phyloP scores from a whole-genome alignment of 2,329 filamentous ascomycete genomes.

The Claviceps africana region DNA sequence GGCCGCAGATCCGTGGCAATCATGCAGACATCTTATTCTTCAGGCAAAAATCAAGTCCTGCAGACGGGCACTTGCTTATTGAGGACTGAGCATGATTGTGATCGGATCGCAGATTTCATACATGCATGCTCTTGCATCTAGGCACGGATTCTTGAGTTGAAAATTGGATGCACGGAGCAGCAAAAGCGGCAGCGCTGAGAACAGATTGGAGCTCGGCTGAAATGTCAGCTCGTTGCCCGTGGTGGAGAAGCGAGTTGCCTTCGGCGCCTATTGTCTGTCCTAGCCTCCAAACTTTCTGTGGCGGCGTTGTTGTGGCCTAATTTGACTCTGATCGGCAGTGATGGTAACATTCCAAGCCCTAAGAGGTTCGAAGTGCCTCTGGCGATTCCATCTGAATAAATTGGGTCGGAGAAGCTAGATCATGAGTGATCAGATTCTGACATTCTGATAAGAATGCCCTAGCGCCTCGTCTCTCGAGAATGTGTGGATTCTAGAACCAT shows the following conservation, averaged over 20 bases:
- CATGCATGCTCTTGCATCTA: not conserved
- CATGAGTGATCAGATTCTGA: not conserved
- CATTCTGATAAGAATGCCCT: not conserved
- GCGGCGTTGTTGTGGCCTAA: not conserved
- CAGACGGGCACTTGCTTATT: not conserved
- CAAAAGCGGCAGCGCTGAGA: not conserved
- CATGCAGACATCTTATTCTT: not conserved
- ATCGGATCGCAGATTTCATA: not conserved
- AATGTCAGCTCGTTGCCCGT: not conserved
- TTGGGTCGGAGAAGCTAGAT: not conserved
- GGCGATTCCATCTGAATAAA: not conserved
- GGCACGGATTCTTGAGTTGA: not conserved
- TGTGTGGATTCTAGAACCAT: not conserved
- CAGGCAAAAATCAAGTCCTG: not conserved
- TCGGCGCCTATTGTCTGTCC: not conserved
- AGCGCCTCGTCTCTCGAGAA: not conserved
- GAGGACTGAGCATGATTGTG: not conserved
- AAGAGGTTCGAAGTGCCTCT: not conserved
- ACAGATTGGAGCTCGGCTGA: not conserved
- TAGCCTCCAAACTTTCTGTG: not conserved
- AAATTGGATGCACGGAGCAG: not conserved
- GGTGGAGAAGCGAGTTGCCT: not conserved
- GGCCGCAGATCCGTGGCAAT: not conserved
- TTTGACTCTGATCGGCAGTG: not conserved
- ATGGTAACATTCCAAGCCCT: not conserved